Conservation (phyloP, 2,329 filamentous ascomycete genomes). For the Pyrenochaeta sp. region DNA sequence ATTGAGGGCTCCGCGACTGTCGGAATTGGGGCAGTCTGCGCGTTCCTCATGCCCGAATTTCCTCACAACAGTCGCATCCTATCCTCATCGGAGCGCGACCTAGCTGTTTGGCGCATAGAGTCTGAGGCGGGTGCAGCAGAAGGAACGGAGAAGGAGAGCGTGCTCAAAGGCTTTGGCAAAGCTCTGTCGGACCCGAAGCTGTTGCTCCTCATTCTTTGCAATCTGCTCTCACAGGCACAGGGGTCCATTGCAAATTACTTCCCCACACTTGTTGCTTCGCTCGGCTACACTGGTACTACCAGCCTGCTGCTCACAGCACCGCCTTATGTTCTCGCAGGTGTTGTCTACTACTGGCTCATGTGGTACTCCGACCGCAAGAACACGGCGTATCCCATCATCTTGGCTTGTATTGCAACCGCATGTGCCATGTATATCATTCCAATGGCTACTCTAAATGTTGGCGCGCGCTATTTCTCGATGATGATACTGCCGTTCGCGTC, state of each 20-base stretch:
- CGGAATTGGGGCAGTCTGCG: slow-evolving; percentile 26
- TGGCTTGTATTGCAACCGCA: slow-evolving; percentile 50
- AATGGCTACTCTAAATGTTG: slow-evolving; percentile 39
- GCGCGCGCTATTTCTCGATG: slow-evolving; percentile 45
- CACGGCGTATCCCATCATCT: slow-evolving; percentile 52
- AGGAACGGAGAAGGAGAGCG: slow-evolving; percentile 48
- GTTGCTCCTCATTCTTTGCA: slow-evolving; percentile 67
- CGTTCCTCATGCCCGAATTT: slow-evolving; percentile 29
- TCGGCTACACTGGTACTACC: slow-evolving; percentile 63
- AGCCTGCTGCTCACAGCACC: slow-evolving; percentile 65
- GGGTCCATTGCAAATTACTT: slow-evolving; percentile 60
- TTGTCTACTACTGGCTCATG: slow-evolving; percentile 57
- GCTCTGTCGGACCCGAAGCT: slow-evolving; percentile 67
- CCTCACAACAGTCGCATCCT: slow-evolving; percentile 26
- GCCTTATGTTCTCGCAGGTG: slow-evolving; percentile 62
- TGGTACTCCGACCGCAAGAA: slow-evolving; percentile 55
- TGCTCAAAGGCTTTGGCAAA: slow-evolving; percentile 63
- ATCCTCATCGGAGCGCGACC: slow-evolving; percentile 17
- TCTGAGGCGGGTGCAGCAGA: slow-evolving; percentile 27
- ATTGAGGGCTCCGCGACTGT: slow-evolving; percentile 28
- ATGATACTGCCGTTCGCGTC: slow-evolving; percentile 33
- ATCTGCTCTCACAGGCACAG: slow-evolving; percentile 66
- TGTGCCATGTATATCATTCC: slow-evolving; percentile 48
- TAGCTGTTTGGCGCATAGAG: slow-evolving; percentile 29
- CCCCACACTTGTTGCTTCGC: slow-evolving; percentile 62